Percentiles rank a stretch among this genome's conserved stretches.
Evolutionary conservation across 257 asterid species (phyloP).

Genomic region (Echites panduratus): DNA sequence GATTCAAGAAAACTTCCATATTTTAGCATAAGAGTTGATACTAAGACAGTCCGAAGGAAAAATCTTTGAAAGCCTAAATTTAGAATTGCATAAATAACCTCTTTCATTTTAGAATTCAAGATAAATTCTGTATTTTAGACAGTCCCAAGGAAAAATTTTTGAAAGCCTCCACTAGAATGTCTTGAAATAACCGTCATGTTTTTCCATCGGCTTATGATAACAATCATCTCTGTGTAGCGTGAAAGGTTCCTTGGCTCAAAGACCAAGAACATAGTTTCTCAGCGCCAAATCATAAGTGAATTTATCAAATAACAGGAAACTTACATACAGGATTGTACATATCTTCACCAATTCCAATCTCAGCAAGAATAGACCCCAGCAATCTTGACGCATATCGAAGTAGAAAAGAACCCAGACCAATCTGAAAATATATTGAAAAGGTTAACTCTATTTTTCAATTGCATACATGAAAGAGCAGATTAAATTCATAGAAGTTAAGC

Average conservation of each 20-base stretch:
- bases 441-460: not conserved
- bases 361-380: conserved; percentile 42
- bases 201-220: not conserved
- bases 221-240: not conserved
- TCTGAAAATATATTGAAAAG: conserved; percentile 35
- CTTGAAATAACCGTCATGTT: conserved; percentile 1
- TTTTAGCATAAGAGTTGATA: not conserved
- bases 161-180: not conserved
- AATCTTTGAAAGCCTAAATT: not conserved
- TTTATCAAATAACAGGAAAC: conserved; percentile 36
- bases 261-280: conserved; percentile 11
- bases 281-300: conserved; percentile 6
- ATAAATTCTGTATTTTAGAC: not conserved
- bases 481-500: conserved; percentile 14
- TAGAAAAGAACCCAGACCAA: conserved; percentile 75
- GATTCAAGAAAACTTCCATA: not conserved
- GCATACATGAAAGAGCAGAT: conserved; percentile 1
- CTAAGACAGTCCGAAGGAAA: not conserved
- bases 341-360: conserved; percentile 80
- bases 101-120: not conserved
- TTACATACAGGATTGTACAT: conserved; percentile 90
- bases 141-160: not conserved
- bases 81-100: conserved; percentile 15
- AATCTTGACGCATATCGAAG: conserved; percentile 52
- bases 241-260: conserved; percentile 3